These are phyloP conservation scores for Nicotiana tabacum DNA, from an alignment of 257 asterid species.

Conservation along the genomic window DNA sequence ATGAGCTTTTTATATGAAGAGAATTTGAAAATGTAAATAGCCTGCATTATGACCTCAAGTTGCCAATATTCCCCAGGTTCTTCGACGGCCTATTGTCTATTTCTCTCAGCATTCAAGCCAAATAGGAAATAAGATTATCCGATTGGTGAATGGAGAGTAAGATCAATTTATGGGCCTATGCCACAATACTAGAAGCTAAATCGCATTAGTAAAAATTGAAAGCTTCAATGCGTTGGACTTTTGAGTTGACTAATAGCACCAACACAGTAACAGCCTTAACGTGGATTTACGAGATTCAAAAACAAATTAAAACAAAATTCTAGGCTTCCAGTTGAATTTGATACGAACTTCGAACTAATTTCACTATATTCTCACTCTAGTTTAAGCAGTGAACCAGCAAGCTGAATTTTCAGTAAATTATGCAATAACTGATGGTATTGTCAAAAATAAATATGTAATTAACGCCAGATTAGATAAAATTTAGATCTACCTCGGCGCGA, in stretches of 20 bases:
- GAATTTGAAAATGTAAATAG: background rate
- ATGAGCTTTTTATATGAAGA: background rate
- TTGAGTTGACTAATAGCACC: background rate
- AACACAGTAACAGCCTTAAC: conserved; percentile 4
- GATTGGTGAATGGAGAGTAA: background rate
- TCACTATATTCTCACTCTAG: background rate
- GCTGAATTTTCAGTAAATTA: background rate
- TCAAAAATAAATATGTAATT: background rate
- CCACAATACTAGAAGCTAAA: background rate
- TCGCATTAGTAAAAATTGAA: background rate
- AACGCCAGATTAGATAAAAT: no score
- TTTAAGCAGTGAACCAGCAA: background rate
- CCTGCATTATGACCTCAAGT: background rate
- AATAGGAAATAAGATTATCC: no score
- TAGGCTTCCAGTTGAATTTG: background rate
- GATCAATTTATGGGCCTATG: conserved; percentile 2
- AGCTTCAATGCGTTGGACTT: background rate
- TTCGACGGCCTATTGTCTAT: background rate
- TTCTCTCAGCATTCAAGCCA: background rate
- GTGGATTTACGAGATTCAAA: background rate
- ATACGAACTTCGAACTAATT: background rate
- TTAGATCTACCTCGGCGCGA: conserved; percentile 72
- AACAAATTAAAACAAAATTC: background rate
- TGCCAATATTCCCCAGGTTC: background rate
- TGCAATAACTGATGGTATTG: background rate